Evolutionary conservation across 208 protist species (phyloP), one percentile per base, ranked within the genome.

Genomic region (Trypanosoma platydactyli): DNA sequence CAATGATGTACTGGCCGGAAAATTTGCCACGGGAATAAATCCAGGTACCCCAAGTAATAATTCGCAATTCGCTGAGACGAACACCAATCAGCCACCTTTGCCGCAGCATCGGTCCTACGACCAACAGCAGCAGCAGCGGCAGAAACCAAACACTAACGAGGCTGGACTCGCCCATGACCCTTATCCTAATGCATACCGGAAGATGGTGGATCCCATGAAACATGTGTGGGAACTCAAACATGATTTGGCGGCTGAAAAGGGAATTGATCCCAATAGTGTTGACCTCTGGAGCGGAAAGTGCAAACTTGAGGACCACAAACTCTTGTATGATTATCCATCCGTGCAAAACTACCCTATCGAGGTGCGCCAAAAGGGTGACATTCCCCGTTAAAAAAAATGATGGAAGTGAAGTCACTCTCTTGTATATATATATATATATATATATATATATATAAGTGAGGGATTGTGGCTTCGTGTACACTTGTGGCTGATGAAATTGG

Each of bases 161-260:
- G 75, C 71, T 5, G 88, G 87, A 9, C 44, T 96, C n/a, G 76
- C 86, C 0, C 59, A 79, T 45, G 91, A 96, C 55, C 91, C 91
- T 15, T 94, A 96, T 73, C 91, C 91, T 2, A 94, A 94, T 63
- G 91, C 88, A 20, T 79, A 91, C 46, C 72, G 91, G 38, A 94
- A 94, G 79, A 96, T 96, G 91, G 79, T 94, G 12, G 91, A 96
- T 66, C 85, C 91, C 29, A 94, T 94, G 88, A 92, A 93, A 77
- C 87, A 81, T 60, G 89, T 96, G 42, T 81, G 81, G 67, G 79
- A 96, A 66, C 75, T 96, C 22, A 94, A 96, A 74, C 76, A 88
- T 60, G 88, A 96, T 55, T 60, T 96, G 46, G 77, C 86, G 7
- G 25, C 80, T 20, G 91, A 94, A 58, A 93, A 92, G 73, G 89